Base-by-base conservation (phyloP, 129 eudicot species). In the Tagetes patula region DNA sequence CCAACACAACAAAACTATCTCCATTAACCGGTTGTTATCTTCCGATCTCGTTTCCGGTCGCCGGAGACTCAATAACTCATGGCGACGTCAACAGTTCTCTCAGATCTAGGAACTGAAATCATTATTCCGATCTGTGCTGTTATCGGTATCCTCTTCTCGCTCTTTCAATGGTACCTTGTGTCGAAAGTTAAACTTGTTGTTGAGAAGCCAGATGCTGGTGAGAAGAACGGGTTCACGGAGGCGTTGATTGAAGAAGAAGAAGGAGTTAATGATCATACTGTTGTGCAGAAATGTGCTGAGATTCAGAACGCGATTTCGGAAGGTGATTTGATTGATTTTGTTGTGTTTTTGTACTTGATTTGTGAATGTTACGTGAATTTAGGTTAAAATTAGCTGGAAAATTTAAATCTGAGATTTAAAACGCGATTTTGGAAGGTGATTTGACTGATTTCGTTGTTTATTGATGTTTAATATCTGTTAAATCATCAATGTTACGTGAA, bases 181-280 rank as follows among this genome's bases (percentile, higher is more conserved):
- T 75, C 96, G 3, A 65, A 76, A 38, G 89, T 90, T 3, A 83
- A 82, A 76, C 71, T 90, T 36, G 13, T 83, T 3, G 2, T 40
- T 20, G 88, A 82, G 2, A 78, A 80, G n/a, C 63, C 45, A 0
- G 3, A 67, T 13, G 81, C 31, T 34, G 79, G 70, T 67, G 76
- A 32, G 13, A 90, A 82, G 67, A 90, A 85, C 64, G 88, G 87
- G 3, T 70, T 40, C 72, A 38, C 66, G 4, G 93, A 90, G 13
- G 20, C 93, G 0, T 72, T 90, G 69, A 83, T 90, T 71, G 89
- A 87, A 76, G 93, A 90, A 41, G 93, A 85, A 55, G 96, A 87
- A 38, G 93, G 91, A 33, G 5, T 81, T 38, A 81, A 73, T 45
- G 90, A 87, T 70, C 87, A 81, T 13, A 72, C 76, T 40, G 82